phyloP scores from a whole-genome alignment of 1,284 basidiomycete genomes.

The Vanrija sp. region DNA sequence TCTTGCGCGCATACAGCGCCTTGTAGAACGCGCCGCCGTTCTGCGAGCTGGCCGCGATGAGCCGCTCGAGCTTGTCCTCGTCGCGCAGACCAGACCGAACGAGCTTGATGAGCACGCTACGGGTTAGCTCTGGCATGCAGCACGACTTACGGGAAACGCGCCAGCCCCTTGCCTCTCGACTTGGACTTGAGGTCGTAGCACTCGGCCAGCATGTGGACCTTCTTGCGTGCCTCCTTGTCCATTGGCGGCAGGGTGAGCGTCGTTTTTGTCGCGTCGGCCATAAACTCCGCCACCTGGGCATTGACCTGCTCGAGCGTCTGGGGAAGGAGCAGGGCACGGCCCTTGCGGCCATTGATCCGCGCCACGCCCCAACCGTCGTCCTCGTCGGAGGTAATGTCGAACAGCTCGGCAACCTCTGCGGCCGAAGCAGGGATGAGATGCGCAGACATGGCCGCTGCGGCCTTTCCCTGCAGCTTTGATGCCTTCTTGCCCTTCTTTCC shows the following conservation, averaged over 20 bases:
- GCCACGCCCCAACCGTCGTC: conserved; percentile 12
- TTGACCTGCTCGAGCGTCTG: conserved; percentile 52
- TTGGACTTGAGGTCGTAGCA: conserved; percentile 71
- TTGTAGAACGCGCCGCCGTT: conserved; percentile 43
- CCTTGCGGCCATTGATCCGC: conserved; percentile 3
- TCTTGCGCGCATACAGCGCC: conserved; percentile 28
- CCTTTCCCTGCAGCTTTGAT: conserved; percentile 50
- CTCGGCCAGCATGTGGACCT: conserved; percentile 69
- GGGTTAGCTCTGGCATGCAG: not conserved
- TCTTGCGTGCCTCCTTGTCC: conserved; percentile 64
- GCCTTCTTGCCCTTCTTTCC: conserved; percentile 57
- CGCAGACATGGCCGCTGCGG: conserved; percentile 29
- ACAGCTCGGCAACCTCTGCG: conserved; percentile 39
- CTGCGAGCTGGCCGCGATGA: conserved; percentile 48
- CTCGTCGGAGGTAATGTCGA: conserved; percentile 35
- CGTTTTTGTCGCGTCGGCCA: conserved; percentile 54
- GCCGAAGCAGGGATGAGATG: conserved; percentile 42
- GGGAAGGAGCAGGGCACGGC: conserved; percentile 6
- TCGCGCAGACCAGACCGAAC: conserved; percentile 54
- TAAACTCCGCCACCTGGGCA: conserved; percentile 65
- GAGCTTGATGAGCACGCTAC: conserved; percentile 67
- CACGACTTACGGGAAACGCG: conserved; percentile 52
- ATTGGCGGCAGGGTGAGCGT: conserved; percentile 70
- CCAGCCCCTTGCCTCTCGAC: conserved; percentile 64
- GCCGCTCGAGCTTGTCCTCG: conserved; percentile 57